Evolutionary conservation across 2,329 filamentous ascomycete species (phyloP).

Genomic region (Paecilomyces sp.): DNA sequence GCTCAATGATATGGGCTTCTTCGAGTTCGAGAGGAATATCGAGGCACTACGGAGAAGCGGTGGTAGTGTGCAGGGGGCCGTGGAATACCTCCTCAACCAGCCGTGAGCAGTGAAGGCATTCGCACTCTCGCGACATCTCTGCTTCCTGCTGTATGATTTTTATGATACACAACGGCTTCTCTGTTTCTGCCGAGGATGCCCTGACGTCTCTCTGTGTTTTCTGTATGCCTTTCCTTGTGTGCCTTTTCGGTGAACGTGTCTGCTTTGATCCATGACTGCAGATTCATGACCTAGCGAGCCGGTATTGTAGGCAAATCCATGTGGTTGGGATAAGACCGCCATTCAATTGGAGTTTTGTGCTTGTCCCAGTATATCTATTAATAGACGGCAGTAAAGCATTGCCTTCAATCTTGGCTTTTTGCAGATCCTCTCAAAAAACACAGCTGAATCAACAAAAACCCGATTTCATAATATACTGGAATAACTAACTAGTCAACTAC

Average conservation of each 20-base stretch:
- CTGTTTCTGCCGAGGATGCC: neutral
- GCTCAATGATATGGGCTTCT: slow-evolving; percentile 98
- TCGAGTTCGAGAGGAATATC: slow-evolving; percentile 89
- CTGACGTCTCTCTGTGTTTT: neutral
- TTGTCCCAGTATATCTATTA: neutral
- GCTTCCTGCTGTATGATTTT: slow-evolving; percentile 7
- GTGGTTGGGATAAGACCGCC: neutral
- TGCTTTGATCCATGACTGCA: neutral
- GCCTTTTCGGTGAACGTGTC: neutral
- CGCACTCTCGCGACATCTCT: neutral
- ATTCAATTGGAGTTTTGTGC: neutral
- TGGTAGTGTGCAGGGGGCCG: slow-evolving; percentile 81
- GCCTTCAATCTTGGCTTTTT: neutral
- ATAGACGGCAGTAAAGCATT: neutral
- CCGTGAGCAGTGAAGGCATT: slow-evolving; percentile 12
- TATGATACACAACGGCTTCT: slow-evolving; percentile 5
- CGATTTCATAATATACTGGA: neutral
- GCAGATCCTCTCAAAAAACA: too few species aligned
- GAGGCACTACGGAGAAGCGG: slow-evolving; percentile 80
- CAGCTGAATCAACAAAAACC: neutral
- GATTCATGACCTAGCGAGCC: neutral
- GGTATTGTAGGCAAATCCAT: neutral
- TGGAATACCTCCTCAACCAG: slow-evolving; percentile 33
- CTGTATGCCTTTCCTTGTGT: neutral
- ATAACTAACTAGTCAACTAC: neutral